Evolutionary conservation across 345 rosid genomes (phyloP).

Genomic region (Linum lewisii): DNA sequence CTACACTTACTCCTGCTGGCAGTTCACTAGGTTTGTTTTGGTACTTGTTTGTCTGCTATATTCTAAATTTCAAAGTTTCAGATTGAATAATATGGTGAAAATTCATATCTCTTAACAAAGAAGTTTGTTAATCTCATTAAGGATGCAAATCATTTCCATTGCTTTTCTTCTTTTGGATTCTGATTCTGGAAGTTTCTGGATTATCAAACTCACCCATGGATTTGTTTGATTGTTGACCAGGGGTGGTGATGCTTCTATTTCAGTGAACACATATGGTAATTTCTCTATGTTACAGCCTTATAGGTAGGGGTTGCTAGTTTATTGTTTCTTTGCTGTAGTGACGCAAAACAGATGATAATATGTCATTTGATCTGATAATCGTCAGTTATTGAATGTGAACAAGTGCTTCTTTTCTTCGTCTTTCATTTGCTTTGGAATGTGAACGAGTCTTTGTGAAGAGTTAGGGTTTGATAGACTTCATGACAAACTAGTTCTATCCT

Average conservation of each 20-base stretch:
- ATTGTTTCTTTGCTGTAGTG: background rate
- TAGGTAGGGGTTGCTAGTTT: constrained; percentile 33
- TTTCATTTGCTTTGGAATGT: background rate
- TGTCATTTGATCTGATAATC: background rate
- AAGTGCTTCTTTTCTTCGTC: constrained; percentile 9
- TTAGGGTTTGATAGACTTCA: background rate
- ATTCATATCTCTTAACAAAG: constrained; percentile 76
- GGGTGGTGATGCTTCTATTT: constrained; percentile 59
- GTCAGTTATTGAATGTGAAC: background rate
- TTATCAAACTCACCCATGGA: constrained; percentile 22
- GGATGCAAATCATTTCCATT: constrained; percentile 32
- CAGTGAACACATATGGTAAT: constrained; percentile 49
- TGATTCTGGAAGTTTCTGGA: constrained; percentile 10
- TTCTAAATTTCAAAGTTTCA: constrained; percentile 1
- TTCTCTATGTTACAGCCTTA: constrained; percentile 50
- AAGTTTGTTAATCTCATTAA: constrained; percentile 75
- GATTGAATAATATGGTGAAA: constrained; percentile 13
- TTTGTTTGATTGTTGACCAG: constrained; percentile 37
- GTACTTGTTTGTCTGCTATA: constrained; percentile 4
- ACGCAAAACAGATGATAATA: background rate
- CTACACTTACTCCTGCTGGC: constrained; percentile 65
- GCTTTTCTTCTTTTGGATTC: constrained; percentile 11
- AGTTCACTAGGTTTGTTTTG: constrained; percentile 59
- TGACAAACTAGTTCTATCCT: constrained; percentile 10
- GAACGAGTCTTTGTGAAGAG: background rate